Base-by-base conservation (phyloP, 129 eudicot genomes). In the Kitagawia praeruptora region DNA sequence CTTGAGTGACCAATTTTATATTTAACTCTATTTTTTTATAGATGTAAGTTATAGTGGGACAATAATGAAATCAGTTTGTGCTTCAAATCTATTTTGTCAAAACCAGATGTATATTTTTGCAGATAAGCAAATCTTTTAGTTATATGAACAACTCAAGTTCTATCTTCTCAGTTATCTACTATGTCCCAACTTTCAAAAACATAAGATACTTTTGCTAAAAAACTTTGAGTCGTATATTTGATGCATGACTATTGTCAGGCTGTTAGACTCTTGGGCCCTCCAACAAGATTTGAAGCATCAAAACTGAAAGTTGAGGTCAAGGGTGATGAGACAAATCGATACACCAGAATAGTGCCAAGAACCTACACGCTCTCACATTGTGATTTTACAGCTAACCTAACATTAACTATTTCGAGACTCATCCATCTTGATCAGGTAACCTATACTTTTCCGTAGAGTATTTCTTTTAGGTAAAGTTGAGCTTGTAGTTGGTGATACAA, bases 331-430 rank as follows among this genome's bases (percentile, higher is more conserved):
- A 80, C 84, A 45, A 82, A 89, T 66, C 80, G 84, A 16, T 81
- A 80, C 83, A 72, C 87, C 61, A 85, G 93, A 70, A 78, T 94
- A 53, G 66, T 87, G 66, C 98, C 98, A 70, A 91, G 98, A 84
- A 91, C 89, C 48, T 94, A 94, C 84, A 91, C 85, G 28, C 96
- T 94, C 53, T 94, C 98, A 31, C 98, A 94, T 73, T 94, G 98
- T 42, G 98, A 94, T 86, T 91, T 94, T 79, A 94, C 98, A 6
- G 98, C 98, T 75, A 77, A 94, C 81, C 83, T 94, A 48, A 94
- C 97, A n/a, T 82, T 94, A 80, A 91, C 97, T 82, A 88, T 94
- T 75, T 91, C 98, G 74, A 91, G 89, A 74, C 77, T 86, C 64
- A 87, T 94, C 82, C 81, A 79, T 54, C 87, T 86, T 76, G 90